phyloP scores from a whole-genome alignment of 176 grass and related monocot species.

The Canna indica region DNA sequence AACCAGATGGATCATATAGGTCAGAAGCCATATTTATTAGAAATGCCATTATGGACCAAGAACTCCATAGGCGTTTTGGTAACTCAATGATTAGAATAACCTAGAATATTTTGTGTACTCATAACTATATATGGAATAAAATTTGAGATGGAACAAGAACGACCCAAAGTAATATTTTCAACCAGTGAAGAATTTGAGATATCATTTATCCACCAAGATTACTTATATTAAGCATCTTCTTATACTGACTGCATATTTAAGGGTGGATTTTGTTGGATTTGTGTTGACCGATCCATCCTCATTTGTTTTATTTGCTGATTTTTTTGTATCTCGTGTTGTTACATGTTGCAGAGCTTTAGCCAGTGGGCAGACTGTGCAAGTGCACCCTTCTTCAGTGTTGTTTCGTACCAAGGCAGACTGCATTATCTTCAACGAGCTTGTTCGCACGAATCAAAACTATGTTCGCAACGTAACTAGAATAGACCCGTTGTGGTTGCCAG shows the following conservation, averaged over 20 bases:
- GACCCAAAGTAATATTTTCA: no score
- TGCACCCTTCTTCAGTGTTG: conserved; percentile 87
- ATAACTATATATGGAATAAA: no score
- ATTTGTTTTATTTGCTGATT: not conserved
- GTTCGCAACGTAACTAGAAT: conserved; percentile 64
- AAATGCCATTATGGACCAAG: not conserved
- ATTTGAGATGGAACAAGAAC: no score
- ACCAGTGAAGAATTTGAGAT: no score
- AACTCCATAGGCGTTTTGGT: not conserved
- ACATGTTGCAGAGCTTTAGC: conserved; percentile 54
- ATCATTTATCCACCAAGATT: no score
- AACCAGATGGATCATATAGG: conserved; percentile 83
- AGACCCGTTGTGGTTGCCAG: conserved; percentile 77
- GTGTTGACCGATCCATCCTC: not conserved
- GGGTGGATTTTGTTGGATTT: not conserved
- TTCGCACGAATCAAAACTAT: conserved; percentile 64
- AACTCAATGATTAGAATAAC: not conserved
- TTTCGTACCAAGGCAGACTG: conserved; percentile 61
- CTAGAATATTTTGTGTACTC: not conserved
- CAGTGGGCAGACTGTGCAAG: conserved; percentile 54
- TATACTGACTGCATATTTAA: not conserved
- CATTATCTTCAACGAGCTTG: conserved; percentile 71
- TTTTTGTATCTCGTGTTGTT: conserved; percentile 5
- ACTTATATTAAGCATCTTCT: no score
- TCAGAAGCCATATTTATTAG: conserved; percentile 6